Conservation (phyloP, 495 filamentous ascomycete species). For the Aspergillus ostianus region DNA sequence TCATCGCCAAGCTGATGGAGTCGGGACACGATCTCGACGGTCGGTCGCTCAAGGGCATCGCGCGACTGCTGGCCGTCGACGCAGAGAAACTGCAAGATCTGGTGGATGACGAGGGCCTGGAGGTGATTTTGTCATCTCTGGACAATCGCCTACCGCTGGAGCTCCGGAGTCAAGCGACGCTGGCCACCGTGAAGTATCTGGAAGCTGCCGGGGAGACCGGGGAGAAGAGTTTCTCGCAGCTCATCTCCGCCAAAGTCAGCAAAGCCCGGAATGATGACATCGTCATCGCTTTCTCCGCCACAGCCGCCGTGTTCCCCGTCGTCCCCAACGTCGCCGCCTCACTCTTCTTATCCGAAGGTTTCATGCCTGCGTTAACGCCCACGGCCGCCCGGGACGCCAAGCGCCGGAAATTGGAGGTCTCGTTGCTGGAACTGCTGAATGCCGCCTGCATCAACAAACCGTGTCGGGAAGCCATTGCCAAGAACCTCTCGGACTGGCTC, state of each 20-base stretch:
- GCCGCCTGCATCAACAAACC: slow-evolving; percentile 79
- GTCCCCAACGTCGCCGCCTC: slow-evolving; percentile 64
- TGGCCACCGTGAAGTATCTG: slow-evolving; percentile 77
- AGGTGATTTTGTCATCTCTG: slow-evolving; percentile 73
- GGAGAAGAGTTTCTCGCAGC: slow-evolving; percentile 59
- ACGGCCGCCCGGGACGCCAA: slow-evolving; percentile 72
- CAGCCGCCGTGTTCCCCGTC: slow-evolving; percentile 82
- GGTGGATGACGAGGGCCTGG: slow-evolving; percentile 74
- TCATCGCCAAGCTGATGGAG: slow-evolving; percentile 63
- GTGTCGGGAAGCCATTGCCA: slow-evolving; percentile 76
- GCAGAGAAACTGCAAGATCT: slow-evolving; percentile 58
- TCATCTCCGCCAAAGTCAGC: slow-evolving; percentile 57
- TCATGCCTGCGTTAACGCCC: slow-evolving; percentile 66
- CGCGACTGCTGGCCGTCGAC: slow-evolving; percentile 60
- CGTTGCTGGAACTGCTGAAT: slow-evolving; percentile 82
- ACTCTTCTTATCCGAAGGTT: slow-evolving; percentile 83
- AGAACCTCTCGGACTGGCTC: slow-evolving; percentile 80
- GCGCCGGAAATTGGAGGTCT: slow-evolving; percentile 73
- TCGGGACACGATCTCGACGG: slow-evolving; percentile 59
- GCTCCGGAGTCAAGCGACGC: slow-evolving; percentile 69
- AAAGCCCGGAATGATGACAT: slow-evolving; percentile 57
- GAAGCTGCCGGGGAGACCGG: slow-evolving; percentile 70
- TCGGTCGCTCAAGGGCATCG: slow-evolving; percentile 60
- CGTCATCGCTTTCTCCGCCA: slow-evolving; percentile 81
- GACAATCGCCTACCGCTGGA: slow-evolving; percentile 70